Base-by-base conservation (phyloP, 331 rosid species). In the Prunus yedoensis region DNA sequence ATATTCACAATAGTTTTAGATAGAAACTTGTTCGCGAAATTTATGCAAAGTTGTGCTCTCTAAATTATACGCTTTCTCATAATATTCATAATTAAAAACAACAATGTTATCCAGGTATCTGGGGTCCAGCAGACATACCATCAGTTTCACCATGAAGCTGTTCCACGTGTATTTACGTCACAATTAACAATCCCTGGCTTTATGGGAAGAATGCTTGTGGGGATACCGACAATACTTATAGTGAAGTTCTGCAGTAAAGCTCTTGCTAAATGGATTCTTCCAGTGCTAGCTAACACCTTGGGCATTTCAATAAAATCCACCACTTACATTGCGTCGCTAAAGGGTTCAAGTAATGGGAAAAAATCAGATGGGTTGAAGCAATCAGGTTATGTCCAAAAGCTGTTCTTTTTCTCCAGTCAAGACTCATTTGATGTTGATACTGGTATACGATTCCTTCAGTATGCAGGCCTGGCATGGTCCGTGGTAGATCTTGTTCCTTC, bases 391-490 rank as follows among this genome's bases (percentile, higher is more conserved):
- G 65, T 89, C 59, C 96, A 86, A 49, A 93, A 83, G 83, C 77
- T 91, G 49, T 81, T 87, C 70, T n/a, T 77, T 43, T 78, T 85
- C 80, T 76, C 91, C 18, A 56, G 71, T 68, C 85, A 84, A 28
- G 88, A 71, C 74, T 83, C 96, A 0, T 92, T 90, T 30, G 97
- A 95, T 54, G 90, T 95, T 35, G 98, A 95, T 74, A 92, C 97
- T 0, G 99, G 99, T 23, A 92, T 95, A 68, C 84, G 99, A 77
- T 92, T 95, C 68, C 45, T 95, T 68, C 99, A 95, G 60, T 95
- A 95, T 60, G 91, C 98, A 1, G 97, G 99, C 54, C 98, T 95
- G 30, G 97, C 98, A 0, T 95, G 98, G 98, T 88, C 99, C 38
- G 99, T 91, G 14, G 99, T 95, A 4, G 99, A 95, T 80, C 89